Percentiles rank a stretch among this genome's conserved stretches.
Conservation (phyloP, 176 grass and related monocot genomes). For the Leersia perrieri region DNA sequence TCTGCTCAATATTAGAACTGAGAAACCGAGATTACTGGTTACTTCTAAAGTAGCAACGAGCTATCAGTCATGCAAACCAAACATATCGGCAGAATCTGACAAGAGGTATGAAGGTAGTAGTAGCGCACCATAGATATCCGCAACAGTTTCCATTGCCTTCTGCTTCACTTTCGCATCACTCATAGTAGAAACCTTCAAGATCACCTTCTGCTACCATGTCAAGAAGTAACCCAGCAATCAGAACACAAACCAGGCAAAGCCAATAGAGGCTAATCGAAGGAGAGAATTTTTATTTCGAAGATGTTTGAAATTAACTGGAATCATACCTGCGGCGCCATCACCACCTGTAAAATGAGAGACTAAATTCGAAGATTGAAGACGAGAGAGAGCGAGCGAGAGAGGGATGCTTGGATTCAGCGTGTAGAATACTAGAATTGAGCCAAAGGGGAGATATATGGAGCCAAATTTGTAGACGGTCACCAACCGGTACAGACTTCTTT, state of each 20-base stretch:
- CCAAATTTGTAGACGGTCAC: neutral
- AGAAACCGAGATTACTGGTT: neutral
- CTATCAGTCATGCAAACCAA: neutral
- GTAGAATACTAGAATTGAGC: neutral
- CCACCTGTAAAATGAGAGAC: neutral
- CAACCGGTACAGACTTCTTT: neutral
- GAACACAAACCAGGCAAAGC: neutral
- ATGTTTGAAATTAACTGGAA: neutral
- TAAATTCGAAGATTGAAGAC: neutral
- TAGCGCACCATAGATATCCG: slow-evolving; percentile 67
- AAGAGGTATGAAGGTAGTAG: neutral
- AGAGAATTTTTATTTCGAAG: neutral
- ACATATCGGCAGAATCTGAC: neutral
- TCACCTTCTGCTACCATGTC: slow-evolving; percentile 58
- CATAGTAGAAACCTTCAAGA: slow-evolving; percentile 73
- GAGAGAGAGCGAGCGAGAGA: neutral
- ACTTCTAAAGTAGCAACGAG: neutral
- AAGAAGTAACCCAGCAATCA: slow-evolving; percentile 1
- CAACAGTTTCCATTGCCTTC: slow-evolving; percentile 81
- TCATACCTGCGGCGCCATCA: slow-evolving; percentile 51
- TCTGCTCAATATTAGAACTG: neutral
- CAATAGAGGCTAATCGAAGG: neutral
- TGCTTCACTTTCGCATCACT: slow-evolving; percentile 74
- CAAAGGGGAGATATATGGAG: neutral
- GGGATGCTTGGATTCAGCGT: neutral